Evolutionary conservation across 2,329 filamentous ascomycete genomes (phyloP), one percentile per base, ranked within the genome.

Genomic region (Lecanicillium sp.): DNA sequence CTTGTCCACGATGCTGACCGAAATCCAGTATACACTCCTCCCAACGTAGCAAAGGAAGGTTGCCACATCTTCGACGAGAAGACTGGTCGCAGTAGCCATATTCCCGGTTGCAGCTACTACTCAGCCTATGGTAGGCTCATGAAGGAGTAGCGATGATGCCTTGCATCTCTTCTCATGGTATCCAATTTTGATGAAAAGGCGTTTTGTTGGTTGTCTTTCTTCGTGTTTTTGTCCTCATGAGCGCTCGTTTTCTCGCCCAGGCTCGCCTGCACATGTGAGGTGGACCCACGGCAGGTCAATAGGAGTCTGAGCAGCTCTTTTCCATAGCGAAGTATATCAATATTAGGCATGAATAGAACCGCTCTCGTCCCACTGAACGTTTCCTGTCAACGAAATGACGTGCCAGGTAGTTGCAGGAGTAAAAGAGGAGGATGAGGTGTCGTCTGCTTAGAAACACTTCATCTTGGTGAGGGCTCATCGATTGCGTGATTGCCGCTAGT

Each of bases 11-110:
- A 42, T 46, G 46, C 56, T 63, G 45, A 62, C 51, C 34, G 43
- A 50, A 48, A 46, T 29, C 22, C 55, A 78, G 69, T 94, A 43
- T 92, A 92, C 56, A 90, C 85, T 12, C 89, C 89, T 27, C 89
- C 89, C 3, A 94, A 95, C 52, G 88, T 90, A 28, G 86, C 86
- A 28, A 83, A 75, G 43, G 75, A 78, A 43, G 89, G 89, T 17
- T 94, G 86, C 59, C 75, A 85, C 52, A 78, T 90, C 54, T 95
- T 90, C 58, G 76, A 90, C 52, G 75, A 80, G 46, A 70, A 70
- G 49, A 94, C 86, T 4, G 85, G 89, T 38, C 79, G 79, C 59
- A 77, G 73, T 42, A 82, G 71, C 48, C 83, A 87, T 57, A 71
- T 88, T 33, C 70, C 72, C 42, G 82, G 84, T 52, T 80, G 76